Percentiles rank a stretch among this genome's conserved stretches.
phyloP scores from a whole-genome alignment of 345 rosid genomes.

The Salix koriyanagi region DNA sequence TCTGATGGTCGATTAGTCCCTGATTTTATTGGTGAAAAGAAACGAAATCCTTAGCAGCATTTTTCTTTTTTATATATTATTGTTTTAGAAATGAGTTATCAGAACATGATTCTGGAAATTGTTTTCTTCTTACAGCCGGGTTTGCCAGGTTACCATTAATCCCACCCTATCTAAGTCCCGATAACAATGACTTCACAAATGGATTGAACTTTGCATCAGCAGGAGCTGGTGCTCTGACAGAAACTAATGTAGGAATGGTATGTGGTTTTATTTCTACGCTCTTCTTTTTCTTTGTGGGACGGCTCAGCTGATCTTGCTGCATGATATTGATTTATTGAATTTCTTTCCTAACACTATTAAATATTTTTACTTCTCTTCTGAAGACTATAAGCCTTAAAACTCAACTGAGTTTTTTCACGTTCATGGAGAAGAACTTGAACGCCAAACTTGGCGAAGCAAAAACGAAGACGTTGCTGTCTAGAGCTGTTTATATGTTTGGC shows the following conservation, averaged over 20 bases:
- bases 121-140: conserved; percentile 15
- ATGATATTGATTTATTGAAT: too few species aligned
- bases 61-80: too few species aligned
- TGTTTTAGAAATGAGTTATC: too few species aligned
- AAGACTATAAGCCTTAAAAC: conserved; percentile 40
- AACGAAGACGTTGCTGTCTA: conserved; percentile 27
- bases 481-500: conserved; percentile 38
- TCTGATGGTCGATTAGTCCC: conserved; percentile 25
- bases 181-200: background rate
- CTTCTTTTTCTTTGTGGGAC: background rate
- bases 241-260: conserved; percentile 7
- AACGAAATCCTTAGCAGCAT: too few species aligned
- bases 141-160: conserved; percentile 22
- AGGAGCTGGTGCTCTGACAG: conserved; percentile 30
- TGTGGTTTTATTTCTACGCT: background rate
- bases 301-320: background rate
- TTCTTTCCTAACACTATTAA: too few species aligned
- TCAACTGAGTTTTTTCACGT: conserved; percentile 32
- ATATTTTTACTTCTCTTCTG: background rate
- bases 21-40: conserved; percentile 24
- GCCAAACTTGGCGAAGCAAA: conserved; percentile 30
- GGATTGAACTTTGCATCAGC: conserved; percentile 39
- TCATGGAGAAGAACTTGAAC: conserved; percentile 17
- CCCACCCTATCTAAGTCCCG: conserved; percentile 18
- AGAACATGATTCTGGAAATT: too few species aligned